phyloP scores from a whole-genome alignment of 1,284 basidiomycete species.

The Cystobasidiaceae sp. region DNA sequence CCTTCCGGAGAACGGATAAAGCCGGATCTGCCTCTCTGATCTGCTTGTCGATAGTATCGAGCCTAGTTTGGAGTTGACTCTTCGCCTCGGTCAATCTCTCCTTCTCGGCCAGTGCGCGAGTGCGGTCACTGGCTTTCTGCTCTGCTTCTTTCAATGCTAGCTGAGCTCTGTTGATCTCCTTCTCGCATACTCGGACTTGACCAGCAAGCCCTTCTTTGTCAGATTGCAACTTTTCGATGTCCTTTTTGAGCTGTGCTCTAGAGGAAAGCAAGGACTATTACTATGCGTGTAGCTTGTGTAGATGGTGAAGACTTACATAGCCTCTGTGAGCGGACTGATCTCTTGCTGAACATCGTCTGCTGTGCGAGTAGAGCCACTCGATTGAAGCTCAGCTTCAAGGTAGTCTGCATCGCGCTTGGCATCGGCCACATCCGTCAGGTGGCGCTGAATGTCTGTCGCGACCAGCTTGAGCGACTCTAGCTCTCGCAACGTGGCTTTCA shows the following conservation, averaged over 20 bases:
- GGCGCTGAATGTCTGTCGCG: constrained; percentile 59
- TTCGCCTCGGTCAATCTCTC: constrained; percentile 52
- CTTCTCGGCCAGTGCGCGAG: constrained; percentile 61
- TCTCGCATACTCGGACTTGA: constrained; percentile 10
- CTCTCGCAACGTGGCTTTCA: constrained; percentile 58
- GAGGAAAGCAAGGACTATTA: too few relatives aligned
- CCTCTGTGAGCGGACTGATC: constrained; percentile 1
- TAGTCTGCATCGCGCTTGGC: constrained; percentile 61
- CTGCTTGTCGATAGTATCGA: constrained; percentile 59
- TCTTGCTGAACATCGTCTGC: constrained; percentile 68
- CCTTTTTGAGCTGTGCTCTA: constrained; percentile 19
- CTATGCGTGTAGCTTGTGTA: too few relatives aligned
- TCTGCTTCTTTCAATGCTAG: constrained; percentile 26
- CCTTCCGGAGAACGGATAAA: constrained; percentile 42
- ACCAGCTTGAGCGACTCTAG: constrained; percentile 62
- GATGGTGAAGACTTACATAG: constrained; percentile 27
- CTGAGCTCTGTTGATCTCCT: constrained; percentile 11
- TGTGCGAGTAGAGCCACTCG: constrained; percentile 68
- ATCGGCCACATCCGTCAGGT: constrained; percentile 61
- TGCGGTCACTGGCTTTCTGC: constrained; percentile 52
- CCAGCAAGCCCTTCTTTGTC: constrained; percentile 4
- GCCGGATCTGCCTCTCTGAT: constrained; percentile 44
- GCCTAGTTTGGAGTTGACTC: constrained; percentile 60
- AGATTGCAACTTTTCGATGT: background rate
- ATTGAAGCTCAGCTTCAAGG: constrained; percentile 62